phyloP scores from a whole-genome alignment of 495 filamentous ascomycete species.

The Penicillium paxilli region DNA sequence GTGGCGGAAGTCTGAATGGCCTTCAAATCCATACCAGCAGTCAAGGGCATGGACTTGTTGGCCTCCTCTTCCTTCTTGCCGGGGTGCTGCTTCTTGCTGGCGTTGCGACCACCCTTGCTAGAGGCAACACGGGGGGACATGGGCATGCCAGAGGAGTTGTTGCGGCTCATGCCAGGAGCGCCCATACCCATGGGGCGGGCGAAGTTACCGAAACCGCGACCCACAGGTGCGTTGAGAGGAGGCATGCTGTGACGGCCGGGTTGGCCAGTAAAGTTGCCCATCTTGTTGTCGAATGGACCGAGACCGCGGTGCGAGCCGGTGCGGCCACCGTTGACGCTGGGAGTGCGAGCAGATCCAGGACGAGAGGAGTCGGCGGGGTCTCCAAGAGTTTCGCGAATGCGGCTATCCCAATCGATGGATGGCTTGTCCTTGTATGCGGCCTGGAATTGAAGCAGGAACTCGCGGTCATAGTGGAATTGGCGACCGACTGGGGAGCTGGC shows the following conservation, averaged over 20 bases:
- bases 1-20: slow-evolving; percentile 66
- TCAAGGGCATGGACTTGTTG: slow-evolving; percentile 86
- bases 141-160: slow-evolving; percentile 54
- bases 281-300: slow-evolving; percentile 41
- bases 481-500: slow-evolving; percentile 66
- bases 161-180: slow-evolving; percentile 50
- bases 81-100: slow-evolving; percentile 61
- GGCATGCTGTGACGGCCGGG: slow-evolving; percentile 54
- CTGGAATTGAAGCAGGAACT: slow-evolving; percentile 98
- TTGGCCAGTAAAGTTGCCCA: slow-evolving; percentile 67
- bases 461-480: slow-evolving; percentile 92
- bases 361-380: slow-evolving; percentile 68
- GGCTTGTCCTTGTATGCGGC: slow-evolving; percentile 92
- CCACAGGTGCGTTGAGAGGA: slow-evolving; percentile 64
- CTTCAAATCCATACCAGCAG: slow-evolving; percentile 75
- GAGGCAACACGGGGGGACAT: slow-evolving; percentile 53
- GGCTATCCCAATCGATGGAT: slow-evolving; percentile 81
- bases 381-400: slow-evolving; percentile 82
- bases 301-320: slow-evolving; percentile 13
- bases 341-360: slow-evolving; percentile 70
- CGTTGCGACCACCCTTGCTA: slow-evolving; percentile 52
- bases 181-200: slow-evolving; percentile 62
- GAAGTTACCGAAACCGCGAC: slow-evolving; percentile 51
- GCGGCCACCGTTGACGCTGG: slow-evolving; percentile 51
- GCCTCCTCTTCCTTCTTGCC: slow-evolving; percentile 59